Evolutionary conservation across 2,329 filamentous ascomycete species (phyloP), one percentile per base, ranked within the genome.

Genomic region (Lecanosticta acicola): DNA sequence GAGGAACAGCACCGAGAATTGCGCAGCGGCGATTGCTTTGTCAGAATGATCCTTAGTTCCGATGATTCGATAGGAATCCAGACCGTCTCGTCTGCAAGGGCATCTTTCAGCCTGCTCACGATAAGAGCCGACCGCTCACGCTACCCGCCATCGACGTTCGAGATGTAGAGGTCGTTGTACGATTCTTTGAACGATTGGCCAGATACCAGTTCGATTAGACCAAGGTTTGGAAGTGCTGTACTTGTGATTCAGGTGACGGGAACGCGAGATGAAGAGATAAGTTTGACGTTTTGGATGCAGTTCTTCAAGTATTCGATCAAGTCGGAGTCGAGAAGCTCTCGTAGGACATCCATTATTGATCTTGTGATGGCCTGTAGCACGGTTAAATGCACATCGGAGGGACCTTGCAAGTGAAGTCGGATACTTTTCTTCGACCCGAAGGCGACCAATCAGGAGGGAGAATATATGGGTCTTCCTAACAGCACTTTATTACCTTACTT

Each of bases 1-100:
- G 3, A 52, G 34, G 16, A 54, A 41, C 3, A 59, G 47, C 18
- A 57, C 45, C 3, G 53, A 55, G 20, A 59, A 59, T 24, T 59
- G 56, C 5, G 55, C 56, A n/a, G 49, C 55, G 11, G 41, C 56
- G 20, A 54, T 45, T 13, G 55, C 56, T 4, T 39, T 24, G 14
- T 49, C 55, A 24, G 45, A 9, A n/a, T 29, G 20, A 39, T 54
- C 51, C 34, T 53, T 47, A 17, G 57, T 40, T 4, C 56, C 56
- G 18, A 57, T 34, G 17, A 59, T 39, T 19, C 46, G 46, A 32
- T 53, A 59, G 7, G 56, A 51, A 10, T 48, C 40, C 3, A 55
- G 41, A 9, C 40, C 43, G 13, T 42, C 39, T 2, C 55, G 45
- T 45, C 49, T 14, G 35, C 37, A n/a, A 50, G 38, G 18, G 55